Conservation (phyloP, 164 flowering plant genomes). For the Vitis amurensis region DNA sequence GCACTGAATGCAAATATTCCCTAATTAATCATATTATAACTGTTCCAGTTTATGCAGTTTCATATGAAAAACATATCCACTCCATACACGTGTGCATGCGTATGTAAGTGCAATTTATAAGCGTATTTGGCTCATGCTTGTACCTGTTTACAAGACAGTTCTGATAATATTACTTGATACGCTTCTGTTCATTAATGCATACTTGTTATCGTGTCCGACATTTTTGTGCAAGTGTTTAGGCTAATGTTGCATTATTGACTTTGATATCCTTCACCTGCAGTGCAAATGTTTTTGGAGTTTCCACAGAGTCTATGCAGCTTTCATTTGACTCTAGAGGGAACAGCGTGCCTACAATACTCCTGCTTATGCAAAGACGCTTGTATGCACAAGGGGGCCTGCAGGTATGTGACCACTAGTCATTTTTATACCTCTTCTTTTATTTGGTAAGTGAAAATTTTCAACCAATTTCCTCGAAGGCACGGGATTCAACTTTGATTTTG, state of each 20-base stretch:
- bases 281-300: slow-evolving; percentile 88
- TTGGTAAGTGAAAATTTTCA: not conserved
- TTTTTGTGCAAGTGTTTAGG: not conserved
- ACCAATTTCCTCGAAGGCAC: not conserved
- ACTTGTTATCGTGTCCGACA: not conserved
- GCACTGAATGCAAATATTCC: too few species aligned
- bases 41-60: too few species aligned
- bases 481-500: too few species aligned
- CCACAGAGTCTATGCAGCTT: slow-evolving; percentile 93
- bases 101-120: too few species aligned
- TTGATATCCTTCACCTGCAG: slow-evolving; percentile 35
- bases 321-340: slow-evolving; percentile 89
- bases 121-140: too few species aligned
- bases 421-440: not conserved
- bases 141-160: too few species aligned
- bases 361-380: slow-evolving; percentile 83
- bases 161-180: too few species aligned
- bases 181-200: too few species aligned
- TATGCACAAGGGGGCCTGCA: slow-evolving; percentile 75
- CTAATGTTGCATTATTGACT: not conserved
- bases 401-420: slow-evolving; percentile 28
- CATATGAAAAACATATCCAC: too few species aligned
- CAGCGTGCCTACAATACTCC: slow-evolving; percentile 88
- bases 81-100: too few species aligned
- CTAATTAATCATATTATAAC: too few species aligned